These are phyloP conservation scores for Zostera marina DNA, from an alignment of 116 monocot species.

Conservation along the genomic window DNA sequence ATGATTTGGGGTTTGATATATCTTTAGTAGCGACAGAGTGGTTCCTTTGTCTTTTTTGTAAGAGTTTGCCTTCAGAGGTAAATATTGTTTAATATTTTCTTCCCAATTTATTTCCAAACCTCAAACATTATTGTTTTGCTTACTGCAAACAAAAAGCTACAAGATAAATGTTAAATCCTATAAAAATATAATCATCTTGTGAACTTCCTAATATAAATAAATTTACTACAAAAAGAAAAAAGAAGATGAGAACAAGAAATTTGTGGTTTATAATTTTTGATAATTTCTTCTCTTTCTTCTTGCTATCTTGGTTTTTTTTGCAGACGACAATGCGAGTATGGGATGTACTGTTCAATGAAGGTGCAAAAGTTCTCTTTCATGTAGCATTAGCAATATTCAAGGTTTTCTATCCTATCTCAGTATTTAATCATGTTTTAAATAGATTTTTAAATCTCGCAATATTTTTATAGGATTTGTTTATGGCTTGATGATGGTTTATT, in stretches of 20 bases:
- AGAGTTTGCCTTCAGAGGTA: conserved; percentile 98
- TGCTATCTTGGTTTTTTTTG: background rate
- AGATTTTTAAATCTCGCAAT: too few species aligned
- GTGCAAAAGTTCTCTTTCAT: conserved; percentile 90
- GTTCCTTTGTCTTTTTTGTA: conserved; percentile 94
- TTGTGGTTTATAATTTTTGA: background rate
- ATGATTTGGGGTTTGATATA: conserved; percentile 81
- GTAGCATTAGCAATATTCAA: conserved; percentile 97
- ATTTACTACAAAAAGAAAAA: background rate
- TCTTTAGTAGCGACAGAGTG: conserved; percentile 92
- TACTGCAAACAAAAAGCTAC: background rate
- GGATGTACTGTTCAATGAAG: conserved; percentile 98
- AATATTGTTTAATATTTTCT: background rate
- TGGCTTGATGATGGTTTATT: background rate
- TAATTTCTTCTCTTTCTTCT: background rate
- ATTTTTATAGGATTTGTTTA: background rate
- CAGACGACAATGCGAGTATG: conserved; percentile 96
- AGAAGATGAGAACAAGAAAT: background rate
- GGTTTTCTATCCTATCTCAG: conserved; percentile 15
- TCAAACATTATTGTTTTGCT: background rate
- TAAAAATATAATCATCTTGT: too few species aligned
- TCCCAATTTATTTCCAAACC: too few species aligned
- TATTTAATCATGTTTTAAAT: background rate
- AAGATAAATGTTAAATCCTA: too few species aligned
- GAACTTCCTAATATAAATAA: too few species aligned